These are phyloP conservation scores for Auricularia sp. DNA, from an alignment of 768 basidiomycete genomes.

Conservation along the genomic window DNA sequence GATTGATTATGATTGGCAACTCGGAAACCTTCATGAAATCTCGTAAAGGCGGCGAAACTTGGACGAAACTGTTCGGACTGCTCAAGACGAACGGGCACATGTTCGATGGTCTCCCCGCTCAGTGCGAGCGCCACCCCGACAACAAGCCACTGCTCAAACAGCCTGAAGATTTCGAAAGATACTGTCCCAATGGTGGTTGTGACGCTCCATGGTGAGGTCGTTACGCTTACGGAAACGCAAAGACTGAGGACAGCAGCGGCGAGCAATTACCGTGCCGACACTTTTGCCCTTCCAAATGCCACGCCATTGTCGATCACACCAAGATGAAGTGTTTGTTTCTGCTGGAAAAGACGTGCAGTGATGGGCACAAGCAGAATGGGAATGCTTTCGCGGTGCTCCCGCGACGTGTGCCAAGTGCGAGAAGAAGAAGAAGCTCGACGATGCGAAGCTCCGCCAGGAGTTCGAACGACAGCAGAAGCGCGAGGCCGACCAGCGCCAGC, in stretches of 20 bases:
- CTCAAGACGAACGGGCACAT: slow-evolving; percentile 35
- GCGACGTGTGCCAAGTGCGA: slow-evolving; percentile 38
- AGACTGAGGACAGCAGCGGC: slow-evolving; percentile 27
- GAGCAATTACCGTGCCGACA: slow-evolving; percentile 43
- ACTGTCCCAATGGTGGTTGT: slow-evolving; percentile 58
- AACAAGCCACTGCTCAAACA: slow-evolving; percentile 27
- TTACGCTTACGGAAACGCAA: too few species aligned
- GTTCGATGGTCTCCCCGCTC: slow-evolving; percentile 49
- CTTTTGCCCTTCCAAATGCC: slow-evolving; percentile 50
- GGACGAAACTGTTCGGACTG: slow-evolving; percentile 40
- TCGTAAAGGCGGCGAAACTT: slow-evolving; percentile 41
- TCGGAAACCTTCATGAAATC: slow-evolving; percentile 45
- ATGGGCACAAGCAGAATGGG: slow-evolving; percentile 35
- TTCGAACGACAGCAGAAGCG: slow-evolving; percentile 34
- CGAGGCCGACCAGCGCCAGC: slow-evolving; percentile 34
- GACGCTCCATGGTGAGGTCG: slow-evolving; percentile 42
- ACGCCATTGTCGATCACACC: slow-evolving; percentile 44
- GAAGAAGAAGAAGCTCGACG: slow-evolving; percentile 31
- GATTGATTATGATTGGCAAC: slow-evolving; percentile 58
- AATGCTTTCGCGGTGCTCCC: slow-evolving; percentile 33
- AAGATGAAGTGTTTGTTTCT: slow-evolving; percentile 38
- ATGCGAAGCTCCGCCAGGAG: slow-evolving; percentile 31
- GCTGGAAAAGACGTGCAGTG: slow-evolving; percentile 31
- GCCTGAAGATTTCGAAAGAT: slow-evolving; percentile 39
- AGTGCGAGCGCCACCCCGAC: slow-evolving; percentile 47